Evolutionary conservation across 352 stramenopile genomes (phyloP).

Genomic region (Peronospora destructor): DNA sequence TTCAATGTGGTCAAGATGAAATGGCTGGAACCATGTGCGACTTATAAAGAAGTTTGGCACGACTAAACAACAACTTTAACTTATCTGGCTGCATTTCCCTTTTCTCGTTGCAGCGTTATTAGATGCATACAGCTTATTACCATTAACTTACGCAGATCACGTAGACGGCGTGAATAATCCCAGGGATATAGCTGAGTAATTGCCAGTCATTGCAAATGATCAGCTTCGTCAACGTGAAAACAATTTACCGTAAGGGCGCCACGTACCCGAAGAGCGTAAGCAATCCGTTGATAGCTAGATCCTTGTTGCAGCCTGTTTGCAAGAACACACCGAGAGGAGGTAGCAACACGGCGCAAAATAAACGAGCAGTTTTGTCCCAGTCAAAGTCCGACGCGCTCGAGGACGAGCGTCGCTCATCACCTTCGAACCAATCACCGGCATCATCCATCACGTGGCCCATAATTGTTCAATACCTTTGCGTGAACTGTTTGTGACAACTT

Average conservation of each 20-base stretch:
- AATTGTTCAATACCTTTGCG: neutral
- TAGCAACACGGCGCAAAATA: conserved; percentile 44
- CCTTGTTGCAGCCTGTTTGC: conserved; percentile 49
- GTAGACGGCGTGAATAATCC: conserved; percentile 51
- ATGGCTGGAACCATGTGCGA: too few relatives aligned
- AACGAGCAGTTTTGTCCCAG: conserved; percentile 42
- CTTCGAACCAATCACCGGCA: conserved; percentile 24
- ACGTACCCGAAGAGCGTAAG: conserved; percentile 53
- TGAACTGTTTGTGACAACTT: conserved; percentile 5
- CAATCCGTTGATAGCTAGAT: conserved; percentile 59
- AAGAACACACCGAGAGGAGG: conserved; percentile 50
- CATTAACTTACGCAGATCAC: conserved; percentile 1
- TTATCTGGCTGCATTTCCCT: too few relatives aligned
- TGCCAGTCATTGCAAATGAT: too few relatives aligned
- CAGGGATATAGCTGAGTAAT: conserved; percentile 39
- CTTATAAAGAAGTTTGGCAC: too few relatives aligned
- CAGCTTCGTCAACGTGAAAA: too few relatives aligned
- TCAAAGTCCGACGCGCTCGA: conserved; percentile 13
- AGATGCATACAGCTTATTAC: neutral
- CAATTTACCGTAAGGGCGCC: neutral
- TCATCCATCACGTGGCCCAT: conserved; percentile 22
- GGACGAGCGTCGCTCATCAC: conserved; percentile 17
- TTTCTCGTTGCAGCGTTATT: too few relatives aligned
- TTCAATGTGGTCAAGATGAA: too few relatives aligned
- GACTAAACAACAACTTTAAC: too few relatives aligned